These are phyloP conservation scores for grape (Vitis vinifera) DNA, from an alignment of 164 flowering plant species.

Conservation along the genomic window DNA sequence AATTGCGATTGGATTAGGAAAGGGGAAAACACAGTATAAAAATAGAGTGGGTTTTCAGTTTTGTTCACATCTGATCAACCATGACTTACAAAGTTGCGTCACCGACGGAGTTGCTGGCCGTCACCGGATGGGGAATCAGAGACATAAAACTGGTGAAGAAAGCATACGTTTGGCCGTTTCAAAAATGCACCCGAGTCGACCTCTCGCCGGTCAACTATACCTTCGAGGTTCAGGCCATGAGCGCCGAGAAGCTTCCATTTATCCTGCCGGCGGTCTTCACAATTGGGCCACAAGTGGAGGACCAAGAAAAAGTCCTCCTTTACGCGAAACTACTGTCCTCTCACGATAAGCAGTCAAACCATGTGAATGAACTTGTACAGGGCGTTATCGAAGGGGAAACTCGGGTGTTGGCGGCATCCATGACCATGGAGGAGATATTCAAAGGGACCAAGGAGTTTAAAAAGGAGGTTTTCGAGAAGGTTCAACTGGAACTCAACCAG, in stretches of 20 bases:
- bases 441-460: slow-evolving; percentile 37
- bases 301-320: slow-evolving; percentile 15
- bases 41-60: background rate
- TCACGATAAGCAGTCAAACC: slow-evolving; percentile 29
- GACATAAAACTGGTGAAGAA: slow-evolving; percentile 43
- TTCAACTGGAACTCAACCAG: slow-evolving; percentile 34
- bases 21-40: too few species aligned
- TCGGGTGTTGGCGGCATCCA: slow-evolving; percentile 35
- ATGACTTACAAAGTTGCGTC: slow-evolving; percentile 25
- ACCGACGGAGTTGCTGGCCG: slow-evolving; percentile 37
- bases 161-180: slow-evolving; percentile 36
- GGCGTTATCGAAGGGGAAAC: slow-evolving; percentile 39
- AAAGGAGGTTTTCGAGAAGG: slow-evolving; percentile 31
- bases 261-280: slow-evolving; percentile 52
- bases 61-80: background rate
- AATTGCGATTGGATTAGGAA: too few species aligned
- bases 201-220: slow-evolving; percentile 47
- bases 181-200: slow-evolving; percentile 29
- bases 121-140: slow-evolving; percentile 35
- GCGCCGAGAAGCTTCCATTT: slow-evolving; percentile 49
- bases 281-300: slow-evolving; percentile 39
- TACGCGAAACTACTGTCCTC: slow-evolving; percentile 37
- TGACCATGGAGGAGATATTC: slow-evolving; percentile 39
- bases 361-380: slow-evolving; percentile 30
- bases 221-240: slow-evolving; percentile 51